Conservation (phyloP, 2,329 filamentous ascomycete genomes). For the Arthroderma uncinatum region DNA sequence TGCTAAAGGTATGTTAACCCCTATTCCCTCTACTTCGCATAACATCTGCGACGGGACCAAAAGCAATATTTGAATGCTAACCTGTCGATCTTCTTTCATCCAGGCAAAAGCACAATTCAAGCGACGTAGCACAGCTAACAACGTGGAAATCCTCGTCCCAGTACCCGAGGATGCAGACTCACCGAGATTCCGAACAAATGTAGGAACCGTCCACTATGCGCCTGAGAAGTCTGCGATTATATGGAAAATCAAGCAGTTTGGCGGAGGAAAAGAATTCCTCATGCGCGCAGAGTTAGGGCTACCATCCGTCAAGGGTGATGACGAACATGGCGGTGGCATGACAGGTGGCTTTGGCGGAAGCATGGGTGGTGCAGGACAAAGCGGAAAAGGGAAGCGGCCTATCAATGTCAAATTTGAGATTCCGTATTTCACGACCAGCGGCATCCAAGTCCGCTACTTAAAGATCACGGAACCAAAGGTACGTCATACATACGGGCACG, state of each 20-base stretch:
- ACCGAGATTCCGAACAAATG: conserved; percentile 92
- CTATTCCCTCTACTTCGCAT: neutral
- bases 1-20: conserved; percentile 59
- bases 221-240: conserved; percentile 96
- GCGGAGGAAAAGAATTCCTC: conserved; percentile 93
- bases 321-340: conserved; percentile 93
- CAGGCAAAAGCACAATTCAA: conserved; percentile 93
- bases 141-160: conserved; percentile 94
- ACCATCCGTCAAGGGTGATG: conserved; percentile 86
- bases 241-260: conserved; percentile 99
- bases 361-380: conserved; percentile 77
- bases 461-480: conserved; percentile 99
- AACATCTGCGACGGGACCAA: neutral
- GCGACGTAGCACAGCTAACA: conserved; percentile 92
- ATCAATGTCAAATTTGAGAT: conserved; percentile 99
- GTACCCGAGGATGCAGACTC: conserved; percentile 96
- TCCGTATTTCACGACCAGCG: conserved; percentile 99
- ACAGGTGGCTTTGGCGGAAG: conserved; percentile 93
- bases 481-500: conserved; percentile 25
- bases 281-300: conserved; percentile 95
- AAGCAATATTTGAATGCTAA: neutral
- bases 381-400: conserved; percentile 80
- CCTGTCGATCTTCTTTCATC: neutral
- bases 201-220: conserved; percentile 92
- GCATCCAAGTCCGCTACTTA: conserved; percentile 94